Base-by-base conservation (phyloP, 495 filamentous ascomycete species). In the Penicillium macrosclerotiorum region DNA sequence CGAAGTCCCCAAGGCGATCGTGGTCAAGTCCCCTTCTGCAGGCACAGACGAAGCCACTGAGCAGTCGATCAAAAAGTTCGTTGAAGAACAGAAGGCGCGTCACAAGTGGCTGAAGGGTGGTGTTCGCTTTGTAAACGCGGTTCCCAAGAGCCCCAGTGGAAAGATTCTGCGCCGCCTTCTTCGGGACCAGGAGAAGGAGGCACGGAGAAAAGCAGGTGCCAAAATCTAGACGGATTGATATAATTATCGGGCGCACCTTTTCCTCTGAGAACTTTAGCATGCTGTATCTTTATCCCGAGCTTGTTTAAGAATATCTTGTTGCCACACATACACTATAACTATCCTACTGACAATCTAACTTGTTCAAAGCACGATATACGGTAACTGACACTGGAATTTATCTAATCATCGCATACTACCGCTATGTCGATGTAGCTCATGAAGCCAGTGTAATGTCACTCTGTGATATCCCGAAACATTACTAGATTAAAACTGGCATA, bases 41-140 rank as follows among this genome's bases (percentile, higher is more conserved):
- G 73, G 77, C 1, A 49, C 78, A 2, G 81, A 85, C 51, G 83
- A 89, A 18, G 75, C 71, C 12, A 72, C 76, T 47, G 63, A 84
- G 13, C 67, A 80, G 25, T 75, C 84, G 12, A 90, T 96, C 45
- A 62, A 71, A 55, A 86, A 85, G 60, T 74, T 91, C 57, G 88
- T 95, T 4, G 80, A 90, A 59, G 74, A 90, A 26, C 82, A 90
- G 67, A 95, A 95, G 67, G 84, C 88, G 3, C 77, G 81, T 32
- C 86, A 95, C 60, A 96, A 96, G 77, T 90, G 88, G 87, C 68
- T 96, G 47, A 86, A 83, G 64, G 90, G 90, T 3, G 89, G 90
- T 4, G 74, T 95, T 7, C 78, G 84, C 56, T 96, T 96, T 56
- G 65, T 85, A 20, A 80, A 84, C 47, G 72, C 51, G 1, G 78